Percentiles rank a stretch among this genome's conserved stretches.
Evolutionary conservation across 164 flowering plant species (phyloP).

Genomic region (Protea cynaroides): DNA sequence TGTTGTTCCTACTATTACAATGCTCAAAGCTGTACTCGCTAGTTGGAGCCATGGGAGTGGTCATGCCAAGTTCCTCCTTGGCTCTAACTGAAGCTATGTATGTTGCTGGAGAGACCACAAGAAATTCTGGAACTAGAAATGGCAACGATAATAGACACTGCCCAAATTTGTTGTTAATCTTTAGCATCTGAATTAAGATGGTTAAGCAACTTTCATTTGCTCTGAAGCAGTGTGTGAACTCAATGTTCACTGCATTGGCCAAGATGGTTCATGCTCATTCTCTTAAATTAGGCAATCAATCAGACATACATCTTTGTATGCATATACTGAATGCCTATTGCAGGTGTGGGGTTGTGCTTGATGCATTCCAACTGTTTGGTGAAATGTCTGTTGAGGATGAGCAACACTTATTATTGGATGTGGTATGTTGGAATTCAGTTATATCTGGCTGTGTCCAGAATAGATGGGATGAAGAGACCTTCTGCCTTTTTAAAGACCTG

Average conservation of each 20-base stretch:
- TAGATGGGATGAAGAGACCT: constrained; percentile 13
- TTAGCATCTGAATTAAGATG: no score
- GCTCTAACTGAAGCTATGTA: no score
- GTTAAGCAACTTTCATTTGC: constrained; percentile 4
- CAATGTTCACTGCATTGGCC: not conserved
- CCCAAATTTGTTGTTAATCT: no score
- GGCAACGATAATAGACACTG: no score
- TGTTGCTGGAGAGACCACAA: no score
- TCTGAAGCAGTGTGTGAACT: constrained; percentile 3
- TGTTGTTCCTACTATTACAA: no score
- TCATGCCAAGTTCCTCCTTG: no score
- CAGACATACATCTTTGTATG: constrained; percentile 9
- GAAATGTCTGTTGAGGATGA: constrained; percentile 4
- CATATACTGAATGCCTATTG: constrained; percentile 7
- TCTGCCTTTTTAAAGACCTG: constrained; percentile 16
- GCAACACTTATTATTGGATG: constrained; percentile 1
- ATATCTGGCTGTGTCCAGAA: constrained; percentile 16
- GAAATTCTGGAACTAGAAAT: no score
- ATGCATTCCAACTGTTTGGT: constrained; percentile 18
- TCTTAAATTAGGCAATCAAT: constrained; percentile 14
- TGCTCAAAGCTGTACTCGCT: no score
- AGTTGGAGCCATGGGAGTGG: no score
- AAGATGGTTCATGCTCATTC: constrained; percentile 9
- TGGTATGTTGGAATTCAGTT: constrained; percentile 18
- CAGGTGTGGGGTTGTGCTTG: constrained; percentile 8